Base-by-base conservation (phyloP, 805 yeast species). In the Saccharomycopsis microspora region DNA sequence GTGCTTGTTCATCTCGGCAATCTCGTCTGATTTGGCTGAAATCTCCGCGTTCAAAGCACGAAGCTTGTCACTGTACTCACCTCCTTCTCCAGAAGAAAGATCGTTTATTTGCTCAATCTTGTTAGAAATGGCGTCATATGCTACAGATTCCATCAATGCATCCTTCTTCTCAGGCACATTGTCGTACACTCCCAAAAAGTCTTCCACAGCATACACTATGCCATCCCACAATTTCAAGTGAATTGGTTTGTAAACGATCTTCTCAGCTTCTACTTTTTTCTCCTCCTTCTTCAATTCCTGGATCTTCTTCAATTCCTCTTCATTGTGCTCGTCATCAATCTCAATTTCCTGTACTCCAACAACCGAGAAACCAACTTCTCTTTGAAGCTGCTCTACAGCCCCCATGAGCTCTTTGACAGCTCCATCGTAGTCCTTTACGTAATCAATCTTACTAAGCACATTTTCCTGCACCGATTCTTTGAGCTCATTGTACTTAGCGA, bases 401-500 rank as follows among this genome's bases (percentile, higher is more conserved):
- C 5, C 29, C 5, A 47, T 33, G 7, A 50, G 33, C 7, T 19
- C n/a, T 28, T 50, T 47, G 32, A 46, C 37, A 7, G 49, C 52
- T 10, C 36, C 40, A 10, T 51, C 50, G 43, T 48, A 51, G 6
- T 51, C 43, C 10, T 41, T 46, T n/a, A 39, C 45, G 40, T 51
- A 51, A 42, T 51, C 54, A 34, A 51, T 51, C 36, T 51, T 51
- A 19, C 48, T 36, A 8, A 51, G 39, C 27, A 51, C 44, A 11
- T 49, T 43, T 11, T 48, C 50, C 41, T 51, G 54, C 30, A 45
- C 44, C 5, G 29, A 10, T n/a, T 49, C 32, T 42, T 49, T 51
- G 1, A 51, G 38, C 7, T 32, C 48, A 7, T 38, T 34, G 32
- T 73, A 77, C 52, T 78, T 76, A 41, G 74, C 75, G 58, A 63